Base-by-base conservation (phyloP, 768 basidiomycete species). In the Collybia mongolica region DNA sequence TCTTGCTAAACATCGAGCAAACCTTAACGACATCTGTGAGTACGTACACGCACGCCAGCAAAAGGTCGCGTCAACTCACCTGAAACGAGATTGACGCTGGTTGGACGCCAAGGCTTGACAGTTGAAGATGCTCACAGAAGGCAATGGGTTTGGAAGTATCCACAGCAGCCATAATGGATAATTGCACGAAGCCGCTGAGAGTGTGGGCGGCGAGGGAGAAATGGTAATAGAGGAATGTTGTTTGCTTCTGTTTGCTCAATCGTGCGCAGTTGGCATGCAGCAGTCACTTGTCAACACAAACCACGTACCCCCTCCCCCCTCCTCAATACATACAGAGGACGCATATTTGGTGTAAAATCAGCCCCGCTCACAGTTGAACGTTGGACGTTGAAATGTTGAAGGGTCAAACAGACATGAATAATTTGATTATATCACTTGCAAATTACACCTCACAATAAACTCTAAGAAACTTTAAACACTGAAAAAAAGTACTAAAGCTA, bases 51-150 rank as follows among this genome's bases (percentile, higher is more conserved):
- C 67, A 66, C 62, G 65, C 62, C 65, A 68, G 60, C 61, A 58
- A 48, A 53, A 48, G 58, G 68, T 65, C 69, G 68, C 65, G 71
- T 65, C 59, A 65, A 74, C 79, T 57, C 61, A 89, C 90, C 82
- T 97, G 94, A 74, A 98, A 99, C 17, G 93, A 93, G 62, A 99
- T 98, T 48, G 95, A 95, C 54, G 88, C 85, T 46, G 96, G 97
- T 70, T 99, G 97, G 59, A 99, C 80, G 49, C 95, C 95, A 55
- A 98, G 73, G 65, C 93, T 93, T 20, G 95, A 94, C 61, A 99
- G 88, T 75, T 99, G 91, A 23, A 93, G 75, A 65, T 93, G 91
- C 71, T 93, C 90, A 74, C 86, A 87, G 72, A 93, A 93, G 39
- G 90, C 79, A 65, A 91, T 94, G 43, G 90, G 90, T 76, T 90